Evolutionary conservation across 257 asterid species (phyloP), one percentile per base, ranked within the genome.

Genomic region (Eustoma russellianum): DNA sequence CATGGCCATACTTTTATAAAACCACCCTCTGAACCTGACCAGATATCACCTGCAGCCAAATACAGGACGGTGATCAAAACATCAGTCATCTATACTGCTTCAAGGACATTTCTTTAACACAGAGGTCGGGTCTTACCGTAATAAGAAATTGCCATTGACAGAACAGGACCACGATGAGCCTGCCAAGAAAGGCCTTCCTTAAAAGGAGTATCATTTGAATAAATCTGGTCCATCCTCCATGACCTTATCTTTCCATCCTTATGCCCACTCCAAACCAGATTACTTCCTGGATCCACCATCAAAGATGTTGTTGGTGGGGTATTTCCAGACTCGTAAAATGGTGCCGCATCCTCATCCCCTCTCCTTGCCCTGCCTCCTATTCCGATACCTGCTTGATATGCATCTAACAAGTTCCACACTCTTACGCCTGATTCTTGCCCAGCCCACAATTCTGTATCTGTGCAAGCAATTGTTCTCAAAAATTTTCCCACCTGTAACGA

Each of bases 301-400:
- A 92, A 59, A 77, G 88, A 82, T 48, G 73, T 50, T 0, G 94
- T 66, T 0, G 98, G 86, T 8, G 97, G 74, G 8, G 83, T 83
- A 71, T 64, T 78, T 7, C 70, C 66, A 2, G 95, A 83, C 64
- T 92, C 98, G 33, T 62, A 66, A 73, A 88, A 92, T 0, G 98
- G 97, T 44, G 96, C 85, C 3, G 97, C 88, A 43, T 92, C 97
- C 67, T 88, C 98, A 38, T 92, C 98, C 41, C 95, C 98, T 60
- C 97, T 85, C 60, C 80, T 67, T 48, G 79, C 85, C 61, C 85
- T 70, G 50, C 90, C 87, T 35, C 80, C 86, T 5, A 44, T 40
- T 61, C 93, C 98, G 9, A 52, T 51, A 46, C 98, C 98, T 11
- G 86, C 75, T 75, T 77, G 77, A 57, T 71, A 81, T 52, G 94